Conservation (phyloP, 345 rosid species). For the Citrus medica region DNA sequence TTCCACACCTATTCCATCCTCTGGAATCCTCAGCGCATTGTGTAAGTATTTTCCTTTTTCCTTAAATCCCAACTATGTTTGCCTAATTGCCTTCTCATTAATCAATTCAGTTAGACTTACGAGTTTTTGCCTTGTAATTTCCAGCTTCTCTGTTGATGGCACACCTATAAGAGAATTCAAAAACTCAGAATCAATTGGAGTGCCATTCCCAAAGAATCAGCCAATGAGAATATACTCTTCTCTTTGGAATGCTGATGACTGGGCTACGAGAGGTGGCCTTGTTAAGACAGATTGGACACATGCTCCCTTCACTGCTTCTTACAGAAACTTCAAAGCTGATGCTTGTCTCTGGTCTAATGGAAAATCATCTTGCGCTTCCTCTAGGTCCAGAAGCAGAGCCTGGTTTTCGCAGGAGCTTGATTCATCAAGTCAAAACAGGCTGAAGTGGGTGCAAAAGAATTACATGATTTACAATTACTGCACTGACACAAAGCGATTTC, state of each 20-base stretch:
- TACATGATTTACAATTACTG: conserved; percentile 73
- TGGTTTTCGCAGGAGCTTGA: conserved; percentile 37
- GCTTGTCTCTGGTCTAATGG: conserved; percentile 34
- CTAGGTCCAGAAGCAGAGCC: conserved; percentile 8
- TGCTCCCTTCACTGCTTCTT: conserved; percentile 62
- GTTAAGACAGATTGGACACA: conserved; percentile 62
- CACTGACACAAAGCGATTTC: conserved; percentile 51
- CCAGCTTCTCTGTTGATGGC: conserved; percentile 52
- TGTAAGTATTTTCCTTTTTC: conserved; percentile 27
- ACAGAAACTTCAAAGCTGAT: conserved; percentile 36
- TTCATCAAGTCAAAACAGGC: conserved; percentile 24
- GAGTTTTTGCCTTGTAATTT: background rate
- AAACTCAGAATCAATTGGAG: conserved; percentile 47
- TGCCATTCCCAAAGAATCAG: conserved; percentile 55
- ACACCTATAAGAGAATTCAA: conserved; percentile 68
- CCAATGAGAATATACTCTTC: conserved; percentile 60
- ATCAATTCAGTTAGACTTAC: too few relatives aligned
- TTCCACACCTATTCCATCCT: conserved; percentile 66
- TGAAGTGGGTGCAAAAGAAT: conserved; percentile 53
- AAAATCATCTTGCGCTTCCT: conserved; percentile 23
- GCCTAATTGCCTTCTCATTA: too few relatives aligned
- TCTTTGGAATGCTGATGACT: conserved; percentile 71
- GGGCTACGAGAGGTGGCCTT: conserved; percentile 75
- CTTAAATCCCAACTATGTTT: too few relatives aligned
- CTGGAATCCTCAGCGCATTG: conserved; percentile 56